Conservation (phyloP, 1,284 basidiomycete genomes). For the Tranzscheliella williamsii region DNA sequence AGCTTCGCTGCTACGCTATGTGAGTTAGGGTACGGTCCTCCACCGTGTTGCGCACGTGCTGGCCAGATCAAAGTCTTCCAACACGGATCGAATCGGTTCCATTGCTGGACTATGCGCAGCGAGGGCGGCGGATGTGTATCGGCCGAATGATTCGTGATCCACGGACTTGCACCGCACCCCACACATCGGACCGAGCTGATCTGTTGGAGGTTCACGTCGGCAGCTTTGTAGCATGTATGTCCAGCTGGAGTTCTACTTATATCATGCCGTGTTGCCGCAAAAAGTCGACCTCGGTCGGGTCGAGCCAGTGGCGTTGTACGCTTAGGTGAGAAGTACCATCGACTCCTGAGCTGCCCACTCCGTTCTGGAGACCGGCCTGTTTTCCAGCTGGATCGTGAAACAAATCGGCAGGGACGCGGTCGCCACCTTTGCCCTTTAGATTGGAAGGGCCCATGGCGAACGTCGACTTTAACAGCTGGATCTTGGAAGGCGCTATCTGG, state of each 20-base stretch:
- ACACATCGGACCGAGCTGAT: too few relatives aligned
- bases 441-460: conserved; percentile 3
- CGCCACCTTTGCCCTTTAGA: not conserved
- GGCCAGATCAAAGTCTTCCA: too few relatives aligned
- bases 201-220: too few relatives aligned
- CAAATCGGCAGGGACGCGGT: not conserved
- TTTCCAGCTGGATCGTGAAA: not conserved
- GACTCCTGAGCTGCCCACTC: not conserved
- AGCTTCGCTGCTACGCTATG: too few relatives aligned
- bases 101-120: too few relatives aligned
- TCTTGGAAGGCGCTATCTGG: not conserved
- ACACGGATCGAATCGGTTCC: too few relatives aligned
- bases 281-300: not conserved
- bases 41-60: too few relatives aligned
- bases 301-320: not conserved
- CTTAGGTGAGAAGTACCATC: not conserved
- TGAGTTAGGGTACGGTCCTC: too few relatives aligned
- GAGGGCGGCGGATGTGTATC: too few relatives aligned
- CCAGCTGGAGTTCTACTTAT: not conserved
- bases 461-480: conserved; percentile 7
- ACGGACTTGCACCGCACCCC: too few relatives aligned
- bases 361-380: not conserved
- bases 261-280: not conserved
- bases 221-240: too few relatives aligned
- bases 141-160: too few relatives aligned